Base-by-base conservation (phyloP, 495 filamentous ascomycete genomes). In the Viridothelium virens region DNA sequence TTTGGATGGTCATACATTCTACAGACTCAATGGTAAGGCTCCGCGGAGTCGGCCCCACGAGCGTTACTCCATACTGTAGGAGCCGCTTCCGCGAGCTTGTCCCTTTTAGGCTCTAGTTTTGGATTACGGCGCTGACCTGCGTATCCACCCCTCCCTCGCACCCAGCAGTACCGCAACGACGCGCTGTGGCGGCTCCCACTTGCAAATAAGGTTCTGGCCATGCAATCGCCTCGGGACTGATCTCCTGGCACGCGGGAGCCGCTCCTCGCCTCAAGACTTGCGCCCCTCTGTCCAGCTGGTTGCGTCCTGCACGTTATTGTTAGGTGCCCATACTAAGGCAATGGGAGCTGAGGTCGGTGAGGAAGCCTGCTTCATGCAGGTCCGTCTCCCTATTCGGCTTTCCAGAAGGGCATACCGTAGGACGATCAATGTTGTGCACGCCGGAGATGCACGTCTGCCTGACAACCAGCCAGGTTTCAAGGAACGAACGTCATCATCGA, bases 11-110 rank as follows among this genome's bases (percentile, higher is more conserved):
- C 25, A 25, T 25, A 25, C 25, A 25, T 25, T 25, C 25, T 25
- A 25, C 25, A 25, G 25, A 25, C 25, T 25, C 25, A 25, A 25
- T 25, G 25, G 25, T 25, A 25, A 25, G 25, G 25, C 25, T 25
- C 25, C 25, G 25, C 25, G 25, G 25, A 25, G 25, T 25, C 25
- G 25, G 25, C 25, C 25, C 25, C 25, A 25, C 25, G 25, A 25
- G 25, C 25, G 25, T 25, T 25, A 25, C 25, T 25, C 25, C 25
- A 25, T 25, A 25, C 25, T 25, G 25, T 59, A 7, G n/a, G 53
- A 59, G 53, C 53, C 53, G 53, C 53, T 59, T 33, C 53, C 31
- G 53, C 31, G 11, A 59, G 53, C 53, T 59, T 59, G 14, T 9
- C 53, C 31, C 36, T 9, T 59, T 59, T 10, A 33, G 53, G 5